Conservation (phyloP, 164 flowering plant genomes). For the Stephania cephalantha region DNA sequence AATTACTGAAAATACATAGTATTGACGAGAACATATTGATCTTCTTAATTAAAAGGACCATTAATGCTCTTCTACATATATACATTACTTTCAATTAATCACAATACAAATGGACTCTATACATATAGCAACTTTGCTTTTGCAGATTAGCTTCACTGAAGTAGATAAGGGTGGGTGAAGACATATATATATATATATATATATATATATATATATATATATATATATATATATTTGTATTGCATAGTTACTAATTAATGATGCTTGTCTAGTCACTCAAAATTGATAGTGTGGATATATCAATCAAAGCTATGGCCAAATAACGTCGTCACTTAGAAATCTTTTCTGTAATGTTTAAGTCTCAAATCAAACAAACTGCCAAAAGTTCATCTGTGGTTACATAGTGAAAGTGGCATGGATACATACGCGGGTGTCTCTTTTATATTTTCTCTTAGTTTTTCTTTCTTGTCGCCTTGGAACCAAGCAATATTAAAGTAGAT, state of each 20-base stretch:
- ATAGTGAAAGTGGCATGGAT: not conserved
- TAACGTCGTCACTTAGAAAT: not conserved
- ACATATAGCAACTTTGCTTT: not conserved
- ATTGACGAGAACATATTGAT: not conserved
- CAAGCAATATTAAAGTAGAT: conserved; percentile 1
- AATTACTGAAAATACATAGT: not conserved
- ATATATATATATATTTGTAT: not conserved
- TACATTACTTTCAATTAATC: not conserved
- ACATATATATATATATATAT: not conserved
- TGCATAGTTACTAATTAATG: not conserved
- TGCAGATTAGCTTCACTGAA: not conserved
- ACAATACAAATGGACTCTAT: not conserved
- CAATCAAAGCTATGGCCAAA: not conserved
- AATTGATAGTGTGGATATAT: not conserved
- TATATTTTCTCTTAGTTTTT: not conserved
- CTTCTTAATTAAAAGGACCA: not conserved
- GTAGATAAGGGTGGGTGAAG: not conserved
- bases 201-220: not conserved
- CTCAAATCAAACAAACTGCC: not conserved
- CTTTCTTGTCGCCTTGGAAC: not conserved
- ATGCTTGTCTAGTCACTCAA: conserved; percentile 3
- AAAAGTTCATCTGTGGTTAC: not conserved
- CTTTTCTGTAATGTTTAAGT: not conserved
- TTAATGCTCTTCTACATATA: not conserved
- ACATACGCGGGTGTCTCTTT: not conserved